phyloP scores from a whole-genome alignment of 257 asterid species.

The Avicennia marina region DNA sequence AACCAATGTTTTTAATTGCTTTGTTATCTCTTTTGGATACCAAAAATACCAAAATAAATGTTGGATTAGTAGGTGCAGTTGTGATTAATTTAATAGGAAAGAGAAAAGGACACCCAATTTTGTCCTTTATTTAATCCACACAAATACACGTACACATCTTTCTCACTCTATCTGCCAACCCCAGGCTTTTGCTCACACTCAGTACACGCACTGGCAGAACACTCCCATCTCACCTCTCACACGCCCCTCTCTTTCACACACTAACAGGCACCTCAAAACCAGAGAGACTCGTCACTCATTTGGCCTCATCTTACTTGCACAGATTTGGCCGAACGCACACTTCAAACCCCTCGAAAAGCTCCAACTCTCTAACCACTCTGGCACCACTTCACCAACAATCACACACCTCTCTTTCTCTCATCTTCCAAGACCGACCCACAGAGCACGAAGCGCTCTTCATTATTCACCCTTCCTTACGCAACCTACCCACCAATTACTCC shows the following conservation, averaged over 20 bases:
- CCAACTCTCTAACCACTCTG: constrained; percentile 21
- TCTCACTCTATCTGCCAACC: constrained; percentile 8
- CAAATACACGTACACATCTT: constrained; percentile 10
- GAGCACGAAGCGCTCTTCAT: constrained; percentile 24
- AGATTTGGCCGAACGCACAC: constrained; percentile 35
- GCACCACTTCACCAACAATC: constrained; percentile 12
- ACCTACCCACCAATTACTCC: constrained; percentile 26
- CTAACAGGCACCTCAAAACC: constrained; percentile 6
- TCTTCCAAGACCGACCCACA: constrained; percentile 18
- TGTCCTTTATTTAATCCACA: too few species aligned
- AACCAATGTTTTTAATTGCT: too few species aligned
- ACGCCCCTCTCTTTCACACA: constrained; percentile 1
- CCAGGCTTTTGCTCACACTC: constrained; percentile 15
- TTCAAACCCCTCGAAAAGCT: constrained; percentile 24
- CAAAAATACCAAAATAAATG: too few species aligned
- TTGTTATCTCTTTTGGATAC: too few species aligned
- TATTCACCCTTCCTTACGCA: constrained; percentile 19
- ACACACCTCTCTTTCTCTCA: constrained; percentile 9
- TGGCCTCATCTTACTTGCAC: constrained; percentile 58
- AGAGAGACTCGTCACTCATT: constrained; percentile 13
- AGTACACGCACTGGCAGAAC: constrained; percentile 19
- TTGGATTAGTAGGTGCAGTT: too few species aligned
- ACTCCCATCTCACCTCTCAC: constrained; percentile 15
- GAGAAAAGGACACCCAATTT: too few species aligned
- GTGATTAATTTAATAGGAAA: too few species aligned